Percentiles rank a stretch among this genome's conserved stretches.
Evolutionary conservation across 1,284 basidiomycete species (phyloP).

Genomic region (Leccinum griseonigrum): DNA sequence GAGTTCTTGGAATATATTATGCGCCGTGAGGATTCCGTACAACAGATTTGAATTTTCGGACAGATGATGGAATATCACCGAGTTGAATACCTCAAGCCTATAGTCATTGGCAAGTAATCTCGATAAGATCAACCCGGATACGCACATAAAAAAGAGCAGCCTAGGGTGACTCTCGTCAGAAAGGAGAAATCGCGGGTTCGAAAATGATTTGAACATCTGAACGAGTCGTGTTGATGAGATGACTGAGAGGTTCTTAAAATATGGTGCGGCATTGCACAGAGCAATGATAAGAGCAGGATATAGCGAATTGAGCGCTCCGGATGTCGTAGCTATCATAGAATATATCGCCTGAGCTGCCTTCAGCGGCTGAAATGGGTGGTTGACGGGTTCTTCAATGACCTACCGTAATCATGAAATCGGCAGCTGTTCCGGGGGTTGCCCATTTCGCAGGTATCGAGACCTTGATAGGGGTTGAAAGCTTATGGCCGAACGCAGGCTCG

Average conservation of each 20-base stretch:
- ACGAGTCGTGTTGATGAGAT: slow-evolving; percentile 80
- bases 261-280: slow-evolving; percentile 84
- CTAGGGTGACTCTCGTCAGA: slow-evolving; percentile 94
- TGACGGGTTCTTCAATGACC: slow-evolving; percentile 26
- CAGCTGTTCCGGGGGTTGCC: slow-evolving; percentile 69
- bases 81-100: slow-evolving; percentile 90
- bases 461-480: slow-evolving; percentile 62
- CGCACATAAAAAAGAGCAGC: slow-evolving; percentile 84
- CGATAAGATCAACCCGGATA: slow-evolving; percentile 2
- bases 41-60: slow-evolving; percentile 84
- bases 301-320: slow-evolving; percentile 76
- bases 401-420: slow-evolving; percentile 87
- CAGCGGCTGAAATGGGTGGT: slow-evolving; percentile 5
- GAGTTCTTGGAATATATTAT: slow-evolving; percentile 82
- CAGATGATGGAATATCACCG: slow-evolving; percentile 69
- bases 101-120: slow-evolving; percentile 5
- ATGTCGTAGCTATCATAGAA: slow-evolving; percentile 84
- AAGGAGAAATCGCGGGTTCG: slow-evolving; percentile 84
- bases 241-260: slow-evolving; percentile 79
- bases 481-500: slow-evolving; percentile 72
- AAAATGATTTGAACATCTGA: slow-evolving; percentile 88
- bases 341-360: slow-evolving; percentile 68
- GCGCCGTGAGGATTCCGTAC: slow-evolving; percentile 81
- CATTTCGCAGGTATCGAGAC: slow-evolving; percentile 72
- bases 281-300: slow-evolving; percentile 91